A percentile compares a stretch with the other conserved stretches of the same genome.
Evolutionary conservation across 139 green algal genomes (phyloP).

Genomic region (Trebouxia sp.): DNA sequence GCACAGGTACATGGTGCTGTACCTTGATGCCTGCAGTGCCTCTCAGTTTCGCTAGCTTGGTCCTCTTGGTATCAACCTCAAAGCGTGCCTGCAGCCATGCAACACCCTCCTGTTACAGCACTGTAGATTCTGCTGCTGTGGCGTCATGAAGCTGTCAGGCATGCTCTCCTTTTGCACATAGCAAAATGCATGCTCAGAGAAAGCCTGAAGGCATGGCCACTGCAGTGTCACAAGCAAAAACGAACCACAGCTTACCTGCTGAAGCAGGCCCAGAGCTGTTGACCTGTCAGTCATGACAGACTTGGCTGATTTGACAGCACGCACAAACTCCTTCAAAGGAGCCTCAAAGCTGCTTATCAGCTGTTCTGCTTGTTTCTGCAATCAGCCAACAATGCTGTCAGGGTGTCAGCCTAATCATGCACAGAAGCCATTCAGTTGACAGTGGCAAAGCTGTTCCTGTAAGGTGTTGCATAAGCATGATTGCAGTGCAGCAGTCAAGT

Average conservation of each 20-base stretch:
- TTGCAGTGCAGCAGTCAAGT: no score
- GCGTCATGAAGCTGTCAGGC: no score
- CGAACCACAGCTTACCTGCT: conserved; percentile 32
- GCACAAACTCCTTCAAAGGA: conserved; percentile 83
- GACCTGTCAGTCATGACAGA: conserved; percentile 69
- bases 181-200: background rate
- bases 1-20: background rate
- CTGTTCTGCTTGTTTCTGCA: conserved; percentile 42
- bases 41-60: conserved; percentile 73
- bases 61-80: conserved; percentile 74
- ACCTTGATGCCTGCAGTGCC: conserved; percentile 74
- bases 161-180: background rate
- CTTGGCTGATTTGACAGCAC: conserved; percentile 68
- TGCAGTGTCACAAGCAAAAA: background rate
- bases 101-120: background rate
- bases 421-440: no score
- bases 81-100: conserved; percentile 35
- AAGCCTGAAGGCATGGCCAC: background rate
- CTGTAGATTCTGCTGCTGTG: no score
- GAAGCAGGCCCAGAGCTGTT: conserved; percentile 50
- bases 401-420: no score
- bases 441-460: no score
- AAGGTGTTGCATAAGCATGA: no score
- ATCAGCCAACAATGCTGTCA: background rate
- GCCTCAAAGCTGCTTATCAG: conserved; percentile 72